Evolutionary conservation across 2,329 filamentous ascomycete species (phyloP).

Genomic region (Colletotrichum paranaense): DNA sequence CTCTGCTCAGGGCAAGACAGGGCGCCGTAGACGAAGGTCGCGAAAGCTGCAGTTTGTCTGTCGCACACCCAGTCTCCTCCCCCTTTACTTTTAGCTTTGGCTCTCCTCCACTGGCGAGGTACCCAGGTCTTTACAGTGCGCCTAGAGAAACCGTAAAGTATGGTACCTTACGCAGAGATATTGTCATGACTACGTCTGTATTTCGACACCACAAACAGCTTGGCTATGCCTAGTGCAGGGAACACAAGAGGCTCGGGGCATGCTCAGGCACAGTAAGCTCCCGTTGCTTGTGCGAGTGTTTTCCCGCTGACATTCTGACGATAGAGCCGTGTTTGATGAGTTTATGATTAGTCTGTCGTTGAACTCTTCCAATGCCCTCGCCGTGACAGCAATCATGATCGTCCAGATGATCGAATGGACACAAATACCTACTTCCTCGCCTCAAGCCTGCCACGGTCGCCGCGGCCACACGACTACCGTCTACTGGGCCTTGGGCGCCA

Average conservation of each 20-base stretch:
- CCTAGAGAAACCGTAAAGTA: not conserved
- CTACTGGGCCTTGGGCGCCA: not conserved
- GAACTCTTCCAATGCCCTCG: not conserved
- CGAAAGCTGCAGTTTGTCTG: slow-evolving; percentile 25
- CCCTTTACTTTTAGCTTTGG: not conserved
- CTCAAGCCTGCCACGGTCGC: not conserved
- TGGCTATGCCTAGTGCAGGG: no score
- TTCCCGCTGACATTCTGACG: not conserved
- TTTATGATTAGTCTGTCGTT: not conserved
- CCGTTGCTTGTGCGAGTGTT: not conserved
- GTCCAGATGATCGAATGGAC: not conserved
- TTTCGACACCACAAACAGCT: not conserved
- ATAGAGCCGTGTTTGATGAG: not conserved
- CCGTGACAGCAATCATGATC: not conserved
- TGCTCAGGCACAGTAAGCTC: not conserved
- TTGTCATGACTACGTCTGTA: slow-evolving; percentile 6
- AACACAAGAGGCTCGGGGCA: not conserved
- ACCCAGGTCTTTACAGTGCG: slow-evolving; percentile 1
- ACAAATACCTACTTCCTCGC: not conserved
- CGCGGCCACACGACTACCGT: not conserved
- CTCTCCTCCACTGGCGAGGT: not conserved
- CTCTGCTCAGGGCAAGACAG: not conserved
- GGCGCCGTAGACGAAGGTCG: not conserved
- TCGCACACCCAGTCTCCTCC: slow-evolving; percentile 1
- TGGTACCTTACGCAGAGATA: not conserved